Base-by-base conservation (phyloP, 2,329 filamentous ascomycete genomes). In the Pseudophaeomoniella oleicola region DNA sequence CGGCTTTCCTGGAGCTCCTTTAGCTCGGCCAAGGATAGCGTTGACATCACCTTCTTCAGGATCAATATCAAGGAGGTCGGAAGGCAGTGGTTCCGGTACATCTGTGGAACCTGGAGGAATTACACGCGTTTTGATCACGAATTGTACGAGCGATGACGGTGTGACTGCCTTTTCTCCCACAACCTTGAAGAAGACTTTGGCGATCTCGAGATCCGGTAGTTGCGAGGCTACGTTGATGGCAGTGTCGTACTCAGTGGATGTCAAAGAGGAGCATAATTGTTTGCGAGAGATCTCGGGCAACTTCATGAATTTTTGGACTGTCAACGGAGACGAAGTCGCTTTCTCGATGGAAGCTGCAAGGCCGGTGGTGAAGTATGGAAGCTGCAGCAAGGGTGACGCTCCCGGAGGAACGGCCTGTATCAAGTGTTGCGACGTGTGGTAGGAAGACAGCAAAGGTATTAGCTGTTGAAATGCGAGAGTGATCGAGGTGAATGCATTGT, bases 161-260 rank as follows among this genome's bases (percentile, higher is more conserved):
- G 88, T 93, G 52, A 98, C 84, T 56, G 80, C 81, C 46, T 81
- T 83, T 62, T 98, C 92, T 53, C 90, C 90, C 36, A 85, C 79
- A 32, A 98, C 92, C 68, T 98, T 98, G 75, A 98, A 98, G 62
- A 94, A 98, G 5, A 86, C 84, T 63, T 86, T 92, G 52, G 85
- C 84, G 9, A 98, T 76, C 39, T 81, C 73, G 38, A 98, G 69
- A 44, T 76, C 73, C 2, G 90, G 90, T 17, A 98, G 69, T 59
- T 94, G 84, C 48, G 76, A 75, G 17, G 86, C 87, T 18, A 94
- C 80, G 33, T 62, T 61, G 41, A 94, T 68, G 27, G 81, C 81
- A 30, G 78, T 71, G 44, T 74, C 66, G 60, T 94, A 94, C 56
- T 94, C 75, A 41, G 72, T 60, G 46, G 85, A 78, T 3, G 71